These are phyloP conservation scores for Talaromyces marneffei DNA, from an alignment of 2,329 filamentous ascomycete species.

Conservation along the genomic window DNA sequence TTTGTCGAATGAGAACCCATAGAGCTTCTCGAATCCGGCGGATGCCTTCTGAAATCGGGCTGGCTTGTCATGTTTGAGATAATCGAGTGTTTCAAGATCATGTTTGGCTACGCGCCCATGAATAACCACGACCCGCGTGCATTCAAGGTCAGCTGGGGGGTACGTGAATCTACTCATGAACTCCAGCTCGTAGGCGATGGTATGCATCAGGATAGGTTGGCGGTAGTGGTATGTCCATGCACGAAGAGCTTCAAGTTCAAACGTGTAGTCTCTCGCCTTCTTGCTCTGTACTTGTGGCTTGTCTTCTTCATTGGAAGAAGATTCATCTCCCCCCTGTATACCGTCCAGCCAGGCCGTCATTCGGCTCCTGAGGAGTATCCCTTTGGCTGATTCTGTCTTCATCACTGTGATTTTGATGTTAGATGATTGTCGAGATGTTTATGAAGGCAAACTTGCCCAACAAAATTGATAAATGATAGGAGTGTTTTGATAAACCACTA, in stretches of 20 bases:
- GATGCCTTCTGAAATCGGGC: background rate
- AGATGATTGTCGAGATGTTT: background rate
- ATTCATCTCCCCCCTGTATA: background rate
- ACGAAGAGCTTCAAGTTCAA: background rate
- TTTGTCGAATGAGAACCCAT: background rate
- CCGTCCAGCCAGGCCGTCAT: background rate
- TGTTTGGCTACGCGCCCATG: background rate
- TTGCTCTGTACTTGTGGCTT: background rate
- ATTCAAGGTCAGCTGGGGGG: background rate
- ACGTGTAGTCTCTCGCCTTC: background rate
- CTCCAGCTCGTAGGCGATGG: background rate
- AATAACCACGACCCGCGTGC: background rate
- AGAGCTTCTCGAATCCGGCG: background rate
- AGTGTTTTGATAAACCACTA: background rate
- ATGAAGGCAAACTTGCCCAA: background rate
- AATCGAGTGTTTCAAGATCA: background rate
- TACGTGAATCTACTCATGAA: background rate
- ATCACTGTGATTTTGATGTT: background rate
- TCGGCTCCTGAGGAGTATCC: background rate
- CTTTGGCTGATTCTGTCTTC: background rate
- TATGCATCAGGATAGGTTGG: background rate
- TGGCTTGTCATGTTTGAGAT: background rate
- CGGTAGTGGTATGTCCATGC: background rate
- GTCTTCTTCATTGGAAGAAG: background rate
- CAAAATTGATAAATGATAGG: background rate